phyloP scores from a whole-genome alignment of 768 basidiomycete genomes.

The Lactarius indigo region DNA sequence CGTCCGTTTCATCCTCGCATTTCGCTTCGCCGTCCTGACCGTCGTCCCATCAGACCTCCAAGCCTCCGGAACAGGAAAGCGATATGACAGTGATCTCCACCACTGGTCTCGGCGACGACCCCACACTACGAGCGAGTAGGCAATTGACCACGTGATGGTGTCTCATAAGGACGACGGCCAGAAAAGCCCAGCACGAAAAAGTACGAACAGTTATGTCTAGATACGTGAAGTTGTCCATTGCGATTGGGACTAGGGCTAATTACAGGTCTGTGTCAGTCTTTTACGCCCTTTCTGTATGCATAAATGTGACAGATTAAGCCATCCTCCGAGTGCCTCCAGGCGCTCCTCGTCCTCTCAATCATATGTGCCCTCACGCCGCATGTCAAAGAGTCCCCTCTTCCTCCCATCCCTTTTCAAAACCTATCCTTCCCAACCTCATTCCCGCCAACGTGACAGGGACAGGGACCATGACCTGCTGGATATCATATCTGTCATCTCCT shows the following conservation, averaged over 20 bases:
- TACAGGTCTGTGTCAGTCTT: conserved; percentile 12
- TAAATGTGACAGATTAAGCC: neutral
- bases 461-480: neutral
- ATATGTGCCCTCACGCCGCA: neutral
- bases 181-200: neutral
- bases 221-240: neutral
- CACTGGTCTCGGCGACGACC: no score
- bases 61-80: no score
- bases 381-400: conserved; percentile 1
- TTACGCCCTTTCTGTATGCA: neutral
- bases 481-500: conserved; percentile 4
- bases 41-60: no score
- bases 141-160: no score
- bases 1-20: conserved; percentile 11
- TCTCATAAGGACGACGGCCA: neutral
- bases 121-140: no score
- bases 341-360: conserved; percentile 1
- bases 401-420: no score
- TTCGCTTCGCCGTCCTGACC: conserved; percentile 3
- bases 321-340: neutral
- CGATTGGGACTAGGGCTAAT: neutral
- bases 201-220: neutral
- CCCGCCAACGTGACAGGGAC: neutral
- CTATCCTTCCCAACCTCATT: conserved; percentile 10
- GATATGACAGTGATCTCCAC: neutral